phyloP scores from a whole-genome alignment of 306 rosid genomes.

The Lathyrus oleraceus region DNA sequence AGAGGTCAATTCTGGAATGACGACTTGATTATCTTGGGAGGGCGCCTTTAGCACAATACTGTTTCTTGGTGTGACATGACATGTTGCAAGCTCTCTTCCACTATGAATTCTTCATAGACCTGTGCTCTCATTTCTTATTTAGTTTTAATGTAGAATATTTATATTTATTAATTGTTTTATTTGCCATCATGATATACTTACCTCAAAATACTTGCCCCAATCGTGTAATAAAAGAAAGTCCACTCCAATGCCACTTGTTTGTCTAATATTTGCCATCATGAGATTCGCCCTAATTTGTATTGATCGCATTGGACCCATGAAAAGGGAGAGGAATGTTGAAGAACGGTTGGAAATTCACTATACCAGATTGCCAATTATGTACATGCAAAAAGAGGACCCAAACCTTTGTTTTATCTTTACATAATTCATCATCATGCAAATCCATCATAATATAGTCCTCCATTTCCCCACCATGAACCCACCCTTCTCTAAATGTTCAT shows the following conservation, averaged over 20 bases:
- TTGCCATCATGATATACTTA: too few relatives aligned
- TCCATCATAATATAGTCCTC: constrained; percentile 31
- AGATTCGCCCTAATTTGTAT: not conserved
- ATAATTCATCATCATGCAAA: constrained; percentile 28
- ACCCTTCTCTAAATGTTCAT: constrained; percentile 11
- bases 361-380: constrained; percentile 39
- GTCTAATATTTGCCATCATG: not conserved
- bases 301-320: not conserved
- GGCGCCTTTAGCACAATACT: too few relatives aligned
- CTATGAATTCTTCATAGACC: too few relatives aligned
- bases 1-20: too few relatives aligned
- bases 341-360: constrained; percentile 19
- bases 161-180: too few relatives aligned
- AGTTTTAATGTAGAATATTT: too few relatives aligned
- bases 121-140: too few relatives aligned
- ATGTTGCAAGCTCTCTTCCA: too few relatives aligned
- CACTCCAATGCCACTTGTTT: not conserved
- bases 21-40: too few relatives aligned
- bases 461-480: constrained; percentile 36
- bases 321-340: constrained; percentile 6
- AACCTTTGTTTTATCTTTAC: constrained; percentile 12
- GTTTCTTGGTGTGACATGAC: too few relatives aligned
- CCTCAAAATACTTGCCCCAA: too few relatives aligned
- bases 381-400: constrained; percentile 19
- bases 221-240: not conserved